Evolutionary conservation across 495 filamentous ascomycete species (phyloP).

Genomic region (Hyaloscypha variabilis): DNA sequence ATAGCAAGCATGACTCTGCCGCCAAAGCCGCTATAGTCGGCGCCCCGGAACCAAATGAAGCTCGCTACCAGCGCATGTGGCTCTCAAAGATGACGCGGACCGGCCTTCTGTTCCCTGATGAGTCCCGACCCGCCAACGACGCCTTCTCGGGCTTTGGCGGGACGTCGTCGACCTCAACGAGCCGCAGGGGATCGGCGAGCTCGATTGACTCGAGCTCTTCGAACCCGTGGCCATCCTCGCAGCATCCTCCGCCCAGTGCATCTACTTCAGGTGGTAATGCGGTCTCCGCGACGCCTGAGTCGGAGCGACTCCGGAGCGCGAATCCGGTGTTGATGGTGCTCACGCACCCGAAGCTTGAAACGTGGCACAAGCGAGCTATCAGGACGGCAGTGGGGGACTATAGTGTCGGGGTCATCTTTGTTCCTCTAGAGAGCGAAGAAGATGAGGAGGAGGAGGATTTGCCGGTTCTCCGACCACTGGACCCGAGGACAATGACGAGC

Average conservation of each 20-base stretch:
- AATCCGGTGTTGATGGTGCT: constrained; percentile 30
- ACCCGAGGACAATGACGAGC: constrained; percentile 24
- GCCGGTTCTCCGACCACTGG: constrained; percentile 23
- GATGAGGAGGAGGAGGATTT: constrained; percentile 23
- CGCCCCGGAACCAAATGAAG: constrained; percentile 13
- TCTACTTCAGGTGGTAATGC: too few relatives aligned
- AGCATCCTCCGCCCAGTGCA: not conserved
- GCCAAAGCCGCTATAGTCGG: constrained; percentile 25
- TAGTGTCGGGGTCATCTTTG: constrained; percentile 28
- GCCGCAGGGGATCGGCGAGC: constrained; percentile 18
- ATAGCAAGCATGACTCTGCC: constrained; percentile 25
- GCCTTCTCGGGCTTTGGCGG: constrained; percentile 12
- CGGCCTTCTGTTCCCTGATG: constrained; percentile 28
- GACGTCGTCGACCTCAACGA: constrained; percentile 14
- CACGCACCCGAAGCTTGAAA: constrained; percentile 27
- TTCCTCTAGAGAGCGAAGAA: constrained; percentile 18
- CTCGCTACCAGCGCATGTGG: constrained; percentile 31
- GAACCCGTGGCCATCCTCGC: not conserved
- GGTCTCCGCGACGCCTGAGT: constrained; percentile 21
- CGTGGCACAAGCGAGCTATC: constrained; percentile 22
- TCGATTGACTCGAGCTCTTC: constrained; percentile 11
- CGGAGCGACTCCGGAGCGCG: not conserved
- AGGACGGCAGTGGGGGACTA: constrained; percentile 22
- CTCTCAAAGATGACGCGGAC: constrained; percentile 31
- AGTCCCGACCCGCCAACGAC: constrained; percentile 25